Percentiles rank a stretch among this genome's conserved stretches.
Evolutionary conservation across 306 rosid genomes (phyloP).

Genomic region (Quillaja saponaria): DNA sequence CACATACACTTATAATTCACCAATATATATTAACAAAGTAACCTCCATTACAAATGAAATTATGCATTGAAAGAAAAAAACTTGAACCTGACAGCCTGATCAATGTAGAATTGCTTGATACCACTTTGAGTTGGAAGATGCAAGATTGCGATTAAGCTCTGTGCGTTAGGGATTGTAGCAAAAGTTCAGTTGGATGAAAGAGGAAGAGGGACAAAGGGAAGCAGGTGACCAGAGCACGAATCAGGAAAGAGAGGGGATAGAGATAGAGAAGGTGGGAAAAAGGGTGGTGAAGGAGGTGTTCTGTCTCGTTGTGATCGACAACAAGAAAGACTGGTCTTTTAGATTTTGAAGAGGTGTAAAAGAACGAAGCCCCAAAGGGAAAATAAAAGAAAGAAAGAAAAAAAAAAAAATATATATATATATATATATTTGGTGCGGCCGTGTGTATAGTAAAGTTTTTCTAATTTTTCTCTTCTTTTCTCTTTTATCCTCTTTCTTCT

Average conservation of each 20-base stretch:
- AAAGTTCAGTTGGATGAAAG: background rate
- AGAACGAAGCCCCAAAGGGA: conserved; percentile 17
- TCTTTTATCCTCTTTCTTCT: too few species aligned
- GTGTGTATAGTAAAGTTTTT: background rate
- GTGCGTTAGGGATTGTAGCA: conserved; percentile 44
- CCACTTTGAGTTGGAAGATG: conserved; percentile 27
- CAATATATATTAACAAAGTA: background rate
- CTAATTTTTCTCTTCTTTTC: background rate
- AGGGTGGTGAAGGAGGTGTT: background rate
- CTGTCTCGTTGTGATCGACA: conserved; percentile 35
- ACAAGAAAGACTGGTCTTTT: conserved; percentile 7
- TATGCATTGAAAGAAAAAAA: conserved; percentile 1
- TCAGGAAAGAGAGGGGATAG: conserved; percentile 20
- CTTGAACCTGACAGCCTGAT: conserved; percentile 24
- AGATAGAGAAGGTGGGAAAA: conserved; percentile 11
- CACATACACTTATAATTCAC: background rate
- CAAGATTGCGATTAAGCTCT: conserved; percentile 32
- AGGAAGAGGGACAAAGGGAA: conserved; percentile 10
- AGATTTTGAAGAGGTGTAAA: conserved; percentile 35
- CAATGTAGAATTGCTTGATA: conserved; percentile 27
- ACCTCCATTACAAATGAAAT: background rate
- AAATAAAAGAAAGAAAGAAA: background rate
- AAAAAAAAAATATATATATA: too few species aligned
- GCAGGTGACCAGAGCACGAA: conserved; percentile 17
- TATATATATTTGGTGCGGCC: conserved; percentile 15